Evolutionary conservation across 2,329 filamentous ascomycete species (phyloP).

Genomic region (Ophiostoma perfectum): DNA sequence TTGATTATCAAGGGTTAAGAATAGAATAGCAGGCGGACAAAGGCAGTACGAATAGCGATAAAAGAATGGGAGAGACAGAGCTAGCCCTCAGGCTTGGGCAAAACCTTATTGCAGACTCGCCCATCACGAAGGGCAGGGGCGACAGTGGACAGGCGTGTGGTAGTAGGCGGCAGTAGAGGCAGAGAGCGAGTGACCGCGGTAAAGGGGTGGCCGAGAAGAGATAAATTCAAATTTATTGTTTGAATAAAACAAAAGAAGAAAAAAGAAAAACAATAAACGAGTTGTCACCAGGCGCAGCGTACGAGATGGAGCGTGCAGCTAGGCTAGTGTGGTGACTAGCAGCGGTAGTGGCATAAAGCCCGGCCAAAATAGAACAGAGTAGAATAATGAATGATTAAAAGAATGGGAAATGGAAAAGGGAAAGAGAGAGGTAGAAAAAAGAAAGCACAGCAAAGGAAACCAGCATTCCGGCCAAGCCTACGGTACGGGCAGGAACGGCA

Average conservation of each 20-base stretch:
- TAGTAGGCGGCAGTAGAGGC: not conserved
- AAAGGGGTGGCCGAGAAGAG: not conserved
- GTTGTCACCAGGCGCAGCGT: constrained; percentile 4
- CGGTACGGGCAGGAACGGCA: not conserved
- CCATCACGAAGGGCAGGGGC: no score
- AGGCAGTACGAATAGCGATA: constrained; percentile 2
- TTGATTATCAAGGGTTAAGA: not conserved
- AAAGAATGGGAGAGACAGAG: not conserved
- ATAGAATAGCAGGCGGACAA: constrained; percentile 1
- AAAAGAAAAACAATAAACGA: not conserved
- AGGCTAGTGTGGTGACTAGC: constrained; percentile 7
- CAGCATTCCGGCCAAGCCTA: not conserved
- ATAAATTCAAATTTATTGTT: no score
- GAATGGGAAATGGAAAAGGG: not conserved
- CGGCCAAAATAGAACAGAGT: constrained; percentile 8
- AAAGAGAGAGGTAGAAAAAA: not conserved
- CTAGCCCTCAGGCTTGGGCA: not conserved
- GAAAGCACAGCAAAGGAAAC: not conserved
- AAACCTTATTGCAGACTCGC: not conserved
- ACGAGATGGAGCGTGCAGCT: not conserved
- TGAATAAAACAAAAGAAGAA: no score
- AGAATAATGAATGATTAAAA: not conserved
- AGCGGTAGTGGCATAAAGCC: constrained; percentile 7
- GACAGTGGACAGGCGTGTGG: not conserved
- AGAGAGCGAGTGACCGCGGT: not conserved